phyloP scores from a whole-genome alignment of 1,284 basidiomycete species.

The Exobasidium rhododendri region DNA sequence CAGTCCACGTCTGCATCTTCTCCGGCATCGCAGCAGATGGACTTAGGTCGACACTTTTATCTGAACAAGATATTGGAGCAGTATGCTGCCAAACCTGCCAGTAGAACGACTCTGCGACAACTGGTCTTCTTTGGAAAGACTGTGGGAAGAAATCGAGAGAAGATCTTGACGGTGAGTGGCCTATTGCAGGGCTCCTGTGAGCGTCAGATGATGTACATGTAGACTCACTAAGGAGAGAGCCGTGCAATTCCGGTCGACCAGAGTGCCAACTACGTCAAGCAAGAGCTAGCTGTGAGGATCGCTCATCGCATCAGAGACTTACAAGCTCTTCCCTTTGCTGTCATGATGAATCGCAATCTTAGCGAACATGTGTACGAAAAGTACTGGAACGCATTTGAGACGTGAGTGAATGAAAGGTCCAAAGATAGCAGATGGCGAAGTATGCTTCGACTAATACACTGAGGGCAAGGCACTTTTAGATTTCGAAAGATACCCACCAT shows the following conservation, averaged over 20 bases:
- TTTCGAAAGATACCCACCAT: conserved; percentile 74
- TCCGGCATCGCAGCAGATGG: conserved; percentile 11
- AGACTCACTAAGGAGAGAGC: background rate
- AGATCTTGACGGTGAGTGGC: conserved; percentile 31
- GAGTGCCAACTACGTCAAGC: conserved; percentile 82
- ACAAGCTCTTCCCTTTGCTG: conserved; percentile 79
- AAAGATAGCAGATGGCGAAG: no score
- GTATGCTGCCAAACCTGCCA: conserved; percentile 72
- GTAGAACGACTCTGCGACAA: conserved; percentile 73
- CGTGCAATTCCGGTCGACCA: no score
- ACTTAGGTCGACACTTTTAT: conserved; percentile 66
- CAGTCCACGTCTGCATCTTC: background rate
- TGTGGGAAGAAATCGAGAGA: conserved; percentile 33
- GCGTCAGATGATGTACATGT: background rate
- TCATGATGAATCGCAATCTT: conserved; percentile 80
- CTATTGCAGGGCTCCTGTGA: background rate
- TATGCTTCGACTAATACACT: no score
- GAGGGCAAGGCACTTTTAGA: no score
- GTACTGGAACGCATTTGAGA: conserved; percentile 57
- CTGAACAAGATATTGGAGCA: conserved; percentile 77
- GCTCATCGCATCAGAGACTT: conserved; percentile 82
- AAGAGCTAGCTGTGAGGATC: conserved; percentile 80
- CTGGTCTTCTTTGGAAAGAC: conserved; percentile 62
- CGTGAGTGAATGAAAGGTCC: conserved; percentile 63
- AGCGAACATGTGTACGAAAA: conserved; percentile 71